These are phyloP conservation scores for Calonectria hongkongensis DNA, from an alignment of 2,329 filamentous ascomycete genomes.

Conservation along the genomic window DNA sequence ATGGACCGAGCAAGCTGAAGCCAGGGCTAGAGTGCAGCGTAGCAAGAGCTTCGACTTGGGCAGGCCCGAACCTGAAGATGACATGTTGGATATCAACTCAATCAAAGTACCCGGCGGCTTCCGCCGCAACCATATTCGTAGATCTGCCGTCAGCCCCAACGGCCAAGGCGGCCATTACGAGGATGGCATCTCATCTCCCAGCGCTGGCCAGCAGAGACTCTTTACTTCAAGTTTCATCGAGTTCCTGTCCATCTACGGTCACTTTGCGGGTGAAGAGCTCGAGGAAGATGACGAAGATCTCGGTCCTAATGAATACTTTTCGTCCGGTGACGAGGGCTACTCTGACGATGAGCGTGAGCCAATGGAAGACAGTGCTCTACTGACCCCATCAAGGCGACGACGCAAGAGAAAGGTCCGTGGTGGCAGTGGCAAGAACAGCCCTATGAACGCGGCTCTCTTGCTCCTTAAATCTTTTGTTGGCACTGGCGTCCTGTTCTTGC, in stretches of 20 bases:
- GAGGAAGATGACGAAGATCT: conserved; percentile 97
- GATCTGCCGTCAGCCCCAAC: conserved; percentile 79
- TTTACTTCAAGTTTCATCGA: conserved; percentile 96
- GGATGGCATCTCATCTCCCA: conserved; percentile 60
- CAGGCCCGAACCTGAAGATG: conserved; percentile 85
- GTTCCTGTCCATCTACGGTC: conserved; percentile 94
- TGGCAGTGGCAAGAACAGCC: conserved; percentile 84
- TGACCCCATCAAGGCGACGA: conserved; percentile 84
- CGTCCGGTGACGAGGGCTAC: conserved; percentile 81
- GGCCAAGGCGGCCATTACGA: conserved; percentile 58
- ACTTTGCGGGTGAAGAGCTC: conserved; percentile 97
- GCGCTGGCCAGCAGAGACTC: conserved; percentile 68
- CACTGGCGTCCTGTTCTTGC: conserved; percentile 94
- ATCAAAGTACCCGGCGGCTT: conserved; percentile 97
- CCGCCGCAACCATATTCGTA: conserved; percentile 89
- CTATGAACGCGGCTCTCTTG: conserved; percentile 86
- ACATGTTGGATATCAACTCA: conserved; percentile 88
- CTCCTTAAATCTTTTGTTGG: conserved; percentile 98
- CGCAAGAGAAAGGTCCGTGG: conserved; percentile 85
- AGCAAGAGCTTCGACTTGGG: conserved; percentile 92
- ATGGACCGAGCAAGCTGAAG: conserved; percentile 93
- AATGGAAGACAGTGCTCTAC: conserved; percentile 90
- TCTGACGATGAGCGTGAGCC: conserved; percentile 83
- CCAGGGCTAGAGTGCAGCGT: conserved; percentile 80
- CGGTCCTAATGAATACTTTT: conserved; percentile 92